Conservation (phyloP, 2,329 filamentous ascomycete species). For the Aspergillus melleus region DNA sequence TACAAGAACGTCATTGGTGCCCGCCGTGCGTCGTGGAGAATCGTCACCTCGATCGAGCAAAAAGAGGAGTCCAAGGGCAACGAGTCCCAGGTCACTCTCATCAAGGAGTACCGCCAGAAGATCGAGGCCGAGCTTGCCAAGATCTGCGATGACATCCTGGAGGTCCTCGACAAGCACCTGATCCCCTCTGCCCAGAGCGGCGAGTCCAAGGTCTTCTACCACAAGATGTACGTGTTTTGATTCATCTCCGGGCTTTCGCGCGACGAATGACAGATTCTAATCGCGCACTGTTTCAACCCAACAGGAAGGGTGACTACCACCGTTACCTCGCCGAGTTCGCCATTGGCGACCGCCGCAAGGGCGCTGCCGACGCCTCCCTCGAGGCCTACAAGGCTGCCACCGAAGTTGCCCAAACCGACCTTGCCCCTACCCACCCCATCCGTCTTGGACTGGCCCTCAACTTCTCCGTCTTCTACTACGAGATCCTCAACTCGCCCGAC, state of each 20-base stretch:
- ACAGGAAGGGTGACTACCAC: slow-evolving; percentile 99
- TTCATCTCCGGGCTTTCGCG: not conserved
- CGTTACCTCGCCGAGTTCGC: slow-evolving; percentile 98
- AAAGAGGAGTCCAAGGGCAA: slow-evolving; percentile 99
- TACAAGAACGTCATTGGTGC: slow-evolving; percentile 99
- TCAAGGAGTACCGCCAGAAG: slow-evolving; percentile 99
- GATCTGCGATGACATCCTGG: slow-evolving; percentile 96
- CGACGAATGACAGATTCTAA: slow-evolving; percentile 21
- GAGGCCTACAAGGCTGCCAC: slow-evolving; percentile 96
- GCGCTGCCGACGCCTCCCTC: slow-evolving; percentile 87
- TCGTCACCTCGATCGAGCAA: slow-evolving; percentile 97
- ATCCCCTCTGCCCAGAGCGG: slow-evolving; percentile 92
- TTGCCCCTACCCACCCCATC: slow-evolving; percentile 89
- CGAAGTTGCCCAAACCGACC: slow-evolving; percentile 84
- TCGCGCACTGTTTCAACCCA: slow-evolving; percentile 14
- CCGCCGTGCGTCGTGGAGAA: slow-evolving; percentile 96
- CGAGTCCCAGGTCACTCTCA: slow-evolving; percentile 81
- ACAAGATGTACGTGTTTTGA: slow-evolving; percentile 81
- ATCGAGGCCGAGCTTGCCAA: slow-evolving; percentile 95
- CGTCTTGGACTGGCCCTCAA: slow-evolving; percentile 88
- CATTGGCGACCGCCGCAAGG: slow-evolving; percentile 91
- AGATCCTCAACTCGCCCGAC: slow-evolving; percentile 98
- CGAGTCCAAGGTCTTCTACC: slow-evolving; percentile 99
- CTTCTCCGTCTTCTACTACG: slow-evolving; percentile 99
- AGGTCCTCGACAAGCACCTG: slow-evolving; percentile 89